Base-by-base conservation (phyloP, 2,329 filamentous ascomycete species). In the Arachnomyces sp. region DNA sequence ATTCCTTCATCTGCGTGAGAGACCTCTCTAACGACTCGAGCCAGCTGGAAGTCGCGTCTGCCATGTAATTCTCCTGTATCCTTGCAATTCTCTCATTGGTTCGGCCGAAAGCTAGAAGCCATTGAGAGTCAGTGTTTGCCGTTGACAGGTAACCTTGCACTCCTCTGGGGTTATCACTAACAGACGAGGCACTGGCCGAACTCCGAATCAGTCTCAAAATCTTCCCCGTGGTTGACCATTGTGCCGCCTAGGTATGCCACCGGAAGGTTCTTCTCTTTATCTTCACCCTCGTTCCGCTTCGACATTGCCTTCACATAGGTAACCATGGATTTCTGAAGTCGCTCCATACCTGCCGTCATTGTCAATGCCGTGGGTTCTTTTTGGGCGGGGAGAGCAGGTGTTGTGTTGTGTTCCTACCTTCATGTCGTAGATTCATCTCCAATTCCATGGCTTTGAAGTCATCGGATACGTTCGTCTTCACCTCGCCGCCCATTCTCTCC, bases 1-100 rank as follows among this genome's bases (percentile, higher is more conserved):
- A 96, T 58, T 96, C 92, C 62, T 94, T 95, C 86, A 96, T 90
- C 74, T 95, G 92, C 28, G 86, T 82, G 38, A 95, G 66, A 17
- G 84, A 93, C 50, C 88, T 75, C 62, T 96, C 90, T 15, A 95
- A 71, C n/a, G 85, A 88, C 61, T 95, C 88, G 43, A 94, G 73
- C 90, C 90, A 95, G 59, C 77, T 84, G 28, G 78, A 75, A 12
- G 84, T 93, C 46, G 87, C 83, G 53, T 85, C 77, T 28, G 78
- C 73, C 34, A 87, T 78, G 56, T 90, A 95, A 16, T 73, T 78
- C 60, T 95, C 90, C 63, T 96, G 90, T 41, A 87, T 76, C 35
- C 86, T 79, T 8, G 86, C 86, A 49, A 95, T 75, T 38, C 85
- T 81, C 67, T 96, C 90, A 57, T 96, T 90, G 52, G 86, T 84